Base-by-base conservation (phyloP, 176 grass and related monocot species). In the Bothriochloa decipiens region DNA sequence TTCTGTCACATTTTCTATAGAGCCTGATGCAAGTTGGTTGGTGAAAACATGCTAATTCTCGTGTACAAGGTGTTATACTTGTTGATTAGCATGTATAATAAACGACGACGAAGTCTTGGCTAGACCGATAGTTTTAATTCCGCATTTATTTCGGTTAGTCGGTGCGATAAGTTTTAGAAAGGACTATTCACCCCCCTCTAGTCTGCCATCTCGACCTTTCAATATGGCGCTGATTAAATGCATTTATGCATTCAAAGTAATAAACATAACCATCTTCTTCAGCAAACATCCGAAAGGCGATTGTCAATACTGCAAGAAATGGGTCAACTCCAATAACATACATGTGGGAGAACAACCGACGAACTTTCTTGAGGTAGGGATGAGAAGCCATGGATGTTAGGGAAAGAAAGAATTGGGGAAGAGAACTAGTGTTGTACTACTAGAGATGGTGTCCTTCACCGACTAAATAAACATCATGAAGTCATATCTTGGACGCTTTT, bases 231-330 rank as follows among this genome's bases (percentile, higher is more conserved):
- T 6, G 4, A 40, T n/a, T 22, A 41, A n/a, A 70, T n/a, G 18
- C 67, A 70, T n/a, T 40, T 41, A 70, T 70, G 67, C 67, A 70
- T 12, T 70, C 35, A 40, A 70, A 40, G 9, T n/a, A 70, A 70
- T 70, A 18, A 41, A 41, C 8, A n/a, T 0, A 70, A 0, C 9
- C 9, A 70, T 70, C 22, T n/a, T 70, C 67, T 41, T 70, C 9
- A 70, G 22, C 18, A 40, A 40, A 70, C 67, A 70, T 70, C 18
- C 9, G 40, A 40, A 70, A 70, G 18, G 36, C 20, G 4, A 40
- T n/a, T 40, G 9, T 23, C 67, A 40, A 40, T 37, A 40, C 11
- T 1, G 36, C 37, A 41, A 70, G 35, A 22, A 37, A 70, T n/a
- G 36, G 67, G n/a, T 70, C 36, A 41, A 70, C 11, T 40, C 35